phyloP scores from a whole-genome alignment of 192 early-diverging fungal genomes.

The Backusella macrospora region DNA sequence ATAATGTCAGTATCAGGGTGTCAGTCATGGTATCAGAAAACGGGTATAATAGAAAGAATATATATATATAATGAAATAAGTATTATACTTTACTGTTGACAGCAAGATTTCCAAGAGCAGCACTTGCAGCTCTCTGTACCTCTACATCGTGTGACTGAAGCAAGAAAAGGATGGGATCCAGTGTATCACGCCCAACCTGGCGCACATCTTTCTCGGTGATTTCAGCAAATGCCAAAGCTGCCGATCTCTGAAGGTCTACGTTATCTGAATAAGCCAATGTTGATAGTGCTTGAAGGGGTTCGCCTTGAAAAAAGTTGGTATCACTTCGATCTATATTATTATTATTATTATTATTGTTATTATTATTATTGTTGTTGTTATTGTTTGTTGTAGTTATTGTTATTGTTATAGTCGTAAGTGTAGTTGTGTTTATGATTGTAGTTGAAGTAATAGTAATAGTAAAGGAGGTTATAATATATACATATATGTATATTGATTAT shows the following conservation, averaged over 20 bases:
- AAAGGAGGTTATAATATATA: too few species aligned
- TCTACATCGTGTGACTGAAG: constrained; percentile 83
- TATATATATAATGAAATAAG: neutral
- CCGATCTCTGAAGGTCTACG: constrained; percentile 83
- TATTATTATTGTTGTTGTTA: neutral
- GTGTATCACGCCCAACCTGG: constrained; percentile 70
- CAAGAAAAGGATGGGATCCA: constrained; percentile 82
- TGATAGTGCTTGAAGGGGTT: constrained; percentile 77
- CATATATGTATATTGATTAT: too few species aligned
- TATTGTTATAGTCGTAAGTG: neutral
- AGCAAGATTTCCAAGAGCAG: constrained; percentile 89
- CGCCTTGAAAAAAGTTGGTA: constrained; percentile 84
- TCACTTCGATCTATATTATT: constrained; percentile 64
- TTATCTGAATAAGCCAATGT: constrained; percentile 85
- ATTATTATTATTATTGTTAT: neutral
- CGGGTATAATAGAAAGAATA: neutral
- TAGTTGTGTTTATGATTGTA: neutral
- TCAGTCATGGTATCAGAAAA: neutral
- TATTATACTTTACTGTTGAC: constrained; percentile 58
- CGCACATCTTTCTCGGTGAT: constrained; percentile 88
- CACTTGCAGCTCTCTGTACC: constrained; percentile 83
- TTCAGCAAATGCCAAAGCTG: constrained; percentile 87
- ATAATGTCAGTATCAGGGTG: too few species aligned
- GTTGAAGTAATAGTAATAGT: too few species aligned
- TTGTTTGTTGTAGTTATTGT: neutral